Evolutionary conservation across 2,329 filamentous ascomycete species (phyloP).

Genomic region (Clonostachys solani): DNA sequence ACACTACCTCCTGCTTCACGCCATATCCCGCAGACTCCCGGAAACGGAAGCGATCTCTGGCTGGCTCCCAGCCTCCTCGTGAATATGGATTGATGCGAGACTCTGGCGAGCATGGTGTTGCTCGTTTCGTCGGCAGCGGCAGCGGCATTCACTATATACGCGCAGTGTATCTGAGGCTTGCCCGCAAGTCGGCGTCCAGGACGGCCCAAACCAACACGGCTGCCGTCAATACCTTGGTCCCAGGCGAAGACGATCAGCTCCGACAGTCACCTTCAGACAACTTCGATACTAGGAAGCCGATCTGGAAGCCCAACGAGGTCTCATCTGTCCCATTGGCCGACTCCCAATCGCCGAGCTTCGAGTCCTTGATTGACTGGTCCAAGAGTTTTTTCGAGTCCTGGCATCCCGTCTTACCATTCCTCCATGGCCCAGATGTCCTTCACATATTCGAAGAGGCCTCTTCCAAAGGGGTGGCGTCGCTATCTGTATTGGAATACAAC

Average conservation of each 20-base stretch:
- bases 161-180: conserved; percentile 45
- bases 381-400: conserved; percentile 52
- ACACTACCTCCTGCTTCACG: conserved; percentile 8
- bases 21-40: conserved; percentile 13
- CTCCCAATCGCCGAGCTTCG: conserved; percentile 26
- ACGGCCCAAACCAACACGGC: not conserved
- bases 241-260: conserved; percentile 52
- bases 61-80: conserved; percentile 16
- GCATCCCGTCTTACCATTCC: conserved; percentile 52
- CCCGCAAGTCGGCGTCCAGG: conserved; percentile 13
- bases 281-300: conserved; percentile 2
- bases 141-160: conserved; percentile 57
- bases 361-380: conserved; percentile 43
- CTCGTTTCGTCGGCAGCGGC: conserved; percentile 52
- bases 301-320: conserved; percentile 31
- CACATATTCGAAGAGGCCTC: conserved; percentile 37
- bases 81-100: conserved; percentile 43
- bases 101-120: conserved; percentile 35
- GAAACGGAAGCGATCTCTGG: conserved; percentile 20
- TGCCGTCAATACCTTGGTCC: conserved; percentile 25
- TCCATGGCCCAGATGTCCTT: conserved; percentile 48
- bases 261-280: conserved; percentile 17
- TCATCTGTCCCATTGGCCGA: conserved; percentile 1
- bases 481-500: conserved; percentile 28
- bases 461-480: conserved; percentile 16